These are phyloP conservation scores for Ganoderma sinense DNA, from an alignment of 1,284 basidiomycete species.

Conservation along the genomic window DNA sequence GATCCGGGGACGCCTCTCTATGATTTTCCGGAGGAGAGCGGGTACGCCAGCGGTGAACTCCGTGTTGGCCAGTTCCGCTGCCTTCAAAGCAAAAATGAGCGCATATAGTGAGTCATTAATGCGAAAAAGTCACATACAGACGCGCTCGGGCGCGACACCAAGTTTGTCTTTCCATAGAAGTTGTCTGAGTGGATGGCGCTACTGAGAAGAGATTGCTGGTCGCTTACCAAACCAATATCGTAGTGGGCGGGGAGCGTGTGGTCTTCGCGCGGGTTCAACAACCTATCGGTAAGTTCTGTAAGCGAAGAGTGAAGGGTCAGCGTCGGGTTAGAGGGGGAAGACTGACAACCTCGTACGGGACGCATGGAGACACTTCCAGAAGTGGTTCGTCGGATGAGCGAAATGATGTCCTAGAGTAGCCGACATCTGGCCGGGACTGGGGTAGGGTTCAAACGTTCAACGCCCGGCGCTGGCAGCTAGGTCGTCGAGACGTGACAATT, in stretches of 20 bases:
- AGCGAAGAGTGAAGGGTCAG: not conserved
- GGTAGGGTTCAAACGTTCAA: too few relatives aligned
- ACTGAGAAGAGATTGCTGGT: not conserved
- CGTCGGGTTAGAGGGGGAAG: not conserved
- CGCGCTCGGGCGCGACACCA: slow-evolving; percentile 35
- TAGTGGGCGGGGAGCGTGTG: slow-evolving; percentile 33
- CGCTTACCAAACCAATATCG: slow-evolving; percentile 37
- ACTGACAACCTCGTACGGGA: slow-evolving; percentile 49
- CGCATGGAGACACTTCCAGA: slow-evolving; percentile 65
- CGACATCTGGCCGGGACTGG: slow-evolving; percentile 65
- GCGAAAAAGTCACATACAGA: slow-evolving; percentile 27
- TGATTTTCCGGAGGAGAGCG: slow-evolving; percentile 63
- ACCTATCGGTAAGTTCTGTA: slow-evolving; percentile 33
- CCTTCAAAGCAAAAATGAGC: slow-evolving; percentile 20
- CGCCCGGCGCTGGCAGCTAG: not conserved
- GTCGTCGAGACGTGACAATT: not conserved
- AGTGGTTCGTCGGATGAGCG: slow-evolving; percentile 75
- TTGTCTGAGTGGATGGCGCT: not conserved
- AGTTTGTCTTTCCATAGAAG: slow-evolving; percentile 34
- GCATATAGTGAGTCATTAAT: not conserved
- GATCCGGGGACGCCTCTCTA: slow-evolving; percentile 58
- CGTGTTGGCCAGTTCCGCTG: slow-evolving; percentile 33
- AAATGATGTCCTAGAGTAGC: slow-evolving; percentile 75
- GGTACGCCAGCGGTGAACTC: slow-evolving; percentile 39
- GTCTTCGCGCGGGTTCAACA: slow-evolving; percentile 36